Percentiles rank a stretch among this genome's conserved stretches.
These are phyloP conservation scores for Tillandsia leiboldiana DNA, from an alignment of 176 grass and related monocot species.

Conservation along the genomic window DNA sequence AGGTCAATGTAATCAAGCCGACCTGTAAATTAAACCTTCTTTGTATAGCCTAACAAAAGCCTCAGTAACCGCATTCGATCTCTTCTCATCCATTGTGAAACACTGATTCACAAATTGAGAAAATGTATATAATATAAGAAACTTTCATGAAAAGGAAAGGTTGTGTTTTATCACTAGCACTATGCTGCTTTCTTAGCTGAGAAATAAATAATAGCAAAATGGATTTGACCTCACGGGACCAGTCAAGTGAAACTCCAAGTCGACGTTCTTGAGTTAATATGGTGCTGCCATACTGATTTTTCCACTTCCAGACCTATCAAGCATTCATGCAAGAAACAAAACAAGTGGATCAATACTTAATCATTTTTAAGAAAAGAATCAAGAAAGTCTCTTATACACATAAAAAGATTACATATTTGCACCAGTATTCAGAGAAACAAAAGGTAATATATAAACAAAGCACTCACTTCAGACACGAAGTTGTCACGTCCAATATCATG, in stretches of 20 bases:
- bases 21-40: constrained; percentile 87
- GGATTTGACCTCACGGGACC: constrained; percentile 66
- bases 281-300: constrained; percentile 70
- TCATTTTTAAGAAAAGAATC: background rate
- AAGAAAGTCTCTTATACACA: background rate
- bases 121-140: constrained; percentile 2
- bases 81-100: constrained; percentile 91
- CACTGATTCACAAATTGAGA: constrained; percentile 39
- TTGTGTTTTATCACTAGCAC: background rate
- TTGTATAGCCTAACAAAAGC: constrained; percentile 83
- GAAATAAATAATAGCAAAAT: background rate
- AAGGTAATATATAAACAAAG: constrained; percentile 1
- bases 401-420: background rate
- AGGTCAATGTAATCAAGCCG: constrained; percentile 8
- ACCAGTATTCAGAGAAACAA: background rate
- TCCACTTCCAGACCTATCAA: constrained; percentile 86
- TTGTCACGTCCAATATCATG: constrained; percentile 73
- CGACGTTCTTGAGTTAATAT: constrained; percentile 77
- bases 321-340: constrained; percentile 17
- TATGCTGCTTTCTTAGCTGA: background rate
- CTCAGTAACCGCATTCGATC: constrained; percentile 77
- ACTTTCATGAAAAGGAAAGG: background rate
- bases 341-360: constrained; percentile 19
- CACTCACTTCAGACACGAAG: constrained; percentile 65
- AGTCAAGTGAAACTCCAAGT: constrained; percentile 88